Conservation (phyloP, 2,329 filamentous ascomycete genomes). For the Hymenoscyphus scutula region DNA sequence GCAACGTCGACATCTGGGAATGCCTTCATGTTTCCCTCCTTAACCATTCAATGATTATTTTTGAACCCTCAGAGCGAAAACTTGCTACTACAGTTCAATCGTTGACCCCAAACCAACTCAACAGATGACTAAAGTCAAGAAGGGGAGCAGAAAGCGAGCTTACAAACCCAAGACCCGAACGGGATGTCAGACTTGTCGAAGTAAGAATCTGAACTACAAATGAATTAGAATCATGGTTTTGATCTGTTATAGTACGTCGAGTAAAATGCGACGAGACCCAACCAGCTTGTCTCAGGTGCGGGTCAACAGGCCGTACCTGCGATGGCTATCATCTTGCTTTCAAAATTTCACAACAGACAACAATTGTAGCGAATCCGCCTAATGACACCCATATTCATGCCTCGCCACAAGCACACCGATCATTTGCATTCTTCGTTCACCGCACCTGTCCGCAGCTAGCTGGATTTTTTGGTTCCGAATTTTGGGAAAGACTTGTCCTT, state of each 20-base stretch:
- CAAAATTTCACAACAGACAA: conserved; percentile 14
- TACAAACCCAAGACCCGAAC: conserved; percentile 12
- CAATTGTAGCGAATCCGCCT: conserved; percentile 18
- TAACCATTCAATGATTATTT: background rate
- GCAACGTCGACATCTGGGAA: background rate
- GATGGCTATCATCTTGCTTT: conserved; percentile 39
- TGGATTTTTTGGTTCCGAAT: conserved; percentile 61
- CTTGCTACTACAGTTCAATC: background rate
- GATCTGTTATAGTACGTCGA: conserved; percentile 13
- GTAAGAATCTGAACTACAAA: conserved; percentile 1
- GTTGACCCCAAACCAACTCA: background rate
- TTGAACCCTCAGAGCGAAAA: background rate
- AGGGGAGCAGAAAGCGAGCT: conserved; percentile 15
- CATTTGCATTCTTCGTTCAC: conserved; percentile 28
- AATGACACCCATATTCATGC: conserved; percentile 11
- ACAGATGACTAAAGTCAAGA: conserved; percentile 14
- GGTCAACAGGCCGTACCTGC: conserved; percentile 32
- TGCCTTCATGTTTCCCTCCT: too few relatives aligned
- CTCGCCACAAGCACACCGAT: conserved; percentile 14
- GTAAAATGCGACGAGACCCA: conserved; percentile 17
- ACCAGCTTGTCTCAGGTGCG: conserved; percentile 16
- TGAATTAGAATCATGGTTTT: background rate
- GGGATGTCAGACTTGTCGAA: conserved; percentile 15
- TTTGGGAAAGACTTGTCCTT: conserved; percentile 61
- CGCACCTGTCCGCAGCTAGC: conserved; percentile 60